These are phyloP conservation scores for Linnemannia zychae DNA, from an alignment of 192 early-diverging fungal genomes.

Conservation along the genomic window DNA sequence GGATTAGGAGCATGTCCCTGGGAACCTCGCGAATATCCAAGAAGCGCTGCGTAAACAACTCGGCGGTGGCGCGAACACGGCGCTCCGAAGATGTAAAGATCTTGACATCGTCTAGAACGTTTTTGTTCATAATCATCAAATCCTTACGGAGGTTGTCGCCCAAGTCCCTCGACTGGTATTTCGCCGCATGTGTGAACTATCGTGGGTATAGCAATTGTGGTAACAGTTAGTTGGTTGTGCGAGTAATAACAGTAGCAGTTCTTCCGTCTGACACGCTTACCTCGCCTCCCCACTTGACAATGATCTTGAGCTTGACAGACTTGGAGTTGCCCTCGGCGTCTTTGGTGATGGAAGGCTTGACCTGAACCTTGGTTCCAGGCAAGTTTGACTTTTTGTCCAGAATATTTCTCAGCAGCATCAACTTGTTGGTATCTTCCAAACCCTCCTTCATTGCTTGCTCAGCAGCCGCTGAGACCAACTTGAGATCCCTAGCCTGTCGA, in stretches of 20 bases:
- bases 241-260: neutral
- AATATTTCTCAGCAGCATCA: conserved; percentile 81
- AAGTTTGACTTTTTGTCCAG: conserved; percentile 84
- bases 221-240: neutral
- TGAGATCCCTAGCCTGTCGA: conserved; percentile 79
- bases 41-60: conserved; percentile 77
- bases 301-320: conserved; percentile 86
- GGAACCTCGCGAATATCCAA: conserved; percentile 71
- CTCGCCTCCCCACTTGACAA: conserved; percentile 98
- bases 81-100: conserved; percentile 90
- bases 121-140: conserved; percentile 87
- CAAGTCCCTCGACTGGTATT: conserved; percentile 90
- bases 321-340: conserved; percentile 48
- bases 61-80: conserved; percentile 88
- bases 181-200: conserved; percentile 93
- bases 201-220: neutral
- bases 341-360: conserved; percentile 86
- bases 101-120: conserved; percentile 88
- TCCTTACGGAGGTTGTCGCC: conserved; percentile 96
- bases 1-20: conserved; percentile 74
- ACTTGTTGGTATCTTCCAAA: conserved; percentile 61
- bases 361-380: conserved; percentile 93
- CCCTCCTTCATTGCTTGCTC: conserved; percentile 65
- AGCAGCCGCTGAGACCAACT: conserved; percentile 74
- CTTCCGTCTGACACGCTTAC: too few relatives aligned